phyloP scores from a whole-genome alignment of 2,329 filamentous ascomycete species.

The Arthrobotrys sphaeroides region DNA sequence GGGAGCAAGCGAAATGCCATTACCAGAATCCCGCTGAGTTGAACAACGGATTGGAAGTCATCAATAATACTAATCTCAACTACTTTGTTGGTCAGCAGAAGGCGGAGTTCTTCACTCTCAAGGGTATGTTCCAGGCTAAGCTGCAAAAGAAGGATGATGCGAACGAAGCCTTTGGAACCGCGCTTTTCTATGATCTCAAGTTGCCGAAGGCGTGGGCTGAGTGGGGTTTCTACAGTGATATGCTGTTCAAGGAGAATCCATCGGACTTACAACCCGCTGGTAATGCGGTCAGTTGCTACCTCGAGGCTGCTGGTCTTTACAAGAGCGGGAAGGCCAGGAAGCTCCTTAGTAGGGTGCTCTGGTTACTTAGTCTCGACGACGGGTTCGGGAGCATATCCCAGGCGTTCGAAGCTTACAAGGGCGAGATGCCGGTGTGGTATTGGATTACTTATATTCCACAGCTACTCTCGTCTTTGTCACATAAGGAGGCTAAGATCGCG shows the following conservation, averaged over 20 bases:
- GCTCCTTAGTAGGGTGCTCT: slow-evolving; percentile 88
- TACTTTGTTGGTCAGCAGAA: slow-evolving; percentile 97
- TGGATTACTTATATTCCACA: slow-evolving; percentile 99
- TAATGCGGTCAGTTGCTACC: slow-evolving; percentile 92
- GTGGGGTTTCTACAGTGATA: slow-evolving; percentile 98
- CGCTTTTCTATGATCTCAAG: slow-evolving; percentile 93
- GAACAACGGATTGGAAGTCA: slow-evolving; percentile 91
- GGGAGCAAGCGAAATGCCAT: slow-evolving; percentile 99
- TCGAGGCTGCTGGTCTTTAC: slow-evolving; percentile 94
- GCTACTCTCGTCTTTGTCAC: slow-evolving; percentile 85
- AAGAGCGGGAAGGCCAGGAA: slow-evolving; percentile 97
- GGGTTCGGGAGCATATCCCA: slow-evolving; percentile 81
- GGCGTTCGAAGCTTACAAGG: slow-evolving; percentile 95
- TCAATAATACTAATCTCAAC: slow-evolving; percentile 99
- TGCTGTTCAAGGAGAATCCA: slow-evolving; percentile 91
- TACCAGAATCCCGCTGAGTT: slow-evolving; percentile 96
- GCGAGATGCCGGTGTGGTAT: slow-evolving; percentile 97
- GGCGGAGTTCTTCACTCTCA: slow-evolving; percentile 97
- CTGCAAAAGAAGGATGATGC: slow-evolving; percentile 89
- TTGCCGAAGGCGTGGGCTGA: slow-evolving; percentile 98
- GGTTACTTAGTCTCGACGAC: slow-evolving; percentile 94
- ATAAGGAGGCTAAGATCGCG: slow-evolving; percentile 88
- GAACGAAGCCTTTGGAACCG: slow-evolving; percentile 92
- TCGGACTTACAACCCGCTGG: slow-evolving; percentile 82
- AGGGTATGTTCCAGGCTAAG: slow-evolving; percentile 99